Base-by-base conservation (phyloP, 169 alveolate species). In the Cyclospora cayetanensis region DNA sequence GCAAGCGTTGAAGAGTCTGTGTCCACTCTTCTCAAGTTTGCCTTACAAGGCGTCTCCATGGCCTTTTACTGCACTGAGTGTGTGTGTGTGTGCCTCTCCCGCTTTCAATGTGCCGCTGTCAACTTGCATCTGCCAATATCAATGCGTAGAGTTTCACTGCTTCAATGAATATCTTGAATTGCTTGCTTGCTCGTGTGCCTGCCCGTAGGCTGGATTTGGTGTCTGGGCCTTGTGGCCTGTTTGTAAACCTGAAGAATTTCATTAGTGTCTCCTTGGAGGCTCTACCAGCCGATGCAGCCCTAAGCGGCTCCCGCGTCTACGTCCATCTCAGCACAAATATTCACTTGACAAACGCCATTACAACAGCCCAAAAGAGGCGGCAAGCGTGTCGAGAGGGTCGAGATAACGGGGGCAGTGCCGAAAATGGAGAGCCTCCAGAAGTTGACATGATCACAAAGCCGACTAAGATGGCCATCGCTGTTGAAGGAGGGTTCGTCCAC, bases 151-250 rank as follows among this genome's bases (percentile, higher is more conserved):
- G n/a, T n/a, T n/a, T n/a, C n/a, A n/a, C n/a, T n/a, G n/a, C n/a
- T n/a, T n/a, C n/a, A n/a, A n/a, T n/a, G n/a, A n/a, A n/a, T n/a
- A n/a, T 22, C 42, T 25, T 72, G 39, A 20, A 31, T 29, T 70
- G 3, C 15, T 0, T 70, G 34, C 18, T 43, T 29, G 55, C 12
- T 9, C 22, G 5, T 72, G 2, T 31, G 4, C 29, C 43, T 34
- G 80, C n/a, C n/a, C 52, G 72, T 84, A 95, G 97, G 90, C 92
- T 92, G 72, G 96, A 94, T 46, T 93, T 88, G 83, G 95, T 91
- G 39, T 80, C 92, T 53, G 94, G 95, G 50, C 95, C 96, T 3
- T 93, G 92, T 74, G 97, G 97, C 29, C 93, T 96, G 5, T 96
- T 90, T 80, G 79, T 96, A 1, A 96, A 96, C 94, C 60, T 96